Conservation (phyloP, 2,329 filamentous ascomycete species). For the Xylaria sp. region DNA sequence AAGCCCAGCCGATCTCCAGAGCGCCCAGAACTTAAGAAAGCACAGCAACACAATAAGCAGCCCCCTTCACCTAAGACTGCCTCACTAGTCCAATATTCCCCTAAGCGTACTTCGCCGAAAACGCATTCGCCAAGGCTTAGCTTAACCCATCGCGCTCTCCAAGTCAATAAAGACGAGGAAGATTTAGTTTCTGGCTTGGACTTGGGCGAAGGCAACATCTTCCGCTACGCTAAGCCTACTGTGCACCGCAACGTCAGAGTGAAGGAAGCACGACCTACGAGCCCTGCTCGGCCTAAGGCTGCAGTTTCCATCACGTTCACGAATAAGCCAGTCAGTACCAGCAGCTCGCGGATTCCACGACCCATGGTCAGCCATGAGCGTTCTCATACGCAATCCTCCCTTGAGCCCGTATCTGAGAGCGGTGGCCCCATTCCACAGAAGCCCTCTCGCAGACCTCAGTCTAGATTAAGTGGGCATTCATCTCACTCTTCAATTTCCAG, state of each 20-base stretch:
- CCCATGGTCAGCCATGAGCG: constrained; percentile 76
- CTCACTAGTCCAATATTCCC: constrained; percentile 24
- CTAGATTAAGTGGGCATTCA: constrained; percentile 72
- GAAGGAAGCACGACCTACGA: constrained; percentile 75
- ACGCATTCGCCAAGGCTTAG: constrained; percentile 15
- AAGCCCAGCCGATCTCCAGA: constrained; percentile 55
- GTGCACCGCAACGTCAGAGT: constrained; percentile 93
- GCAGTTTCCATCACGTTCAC: constrained; percentile 92
- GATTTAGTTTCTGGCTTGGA: constrained; percentile 91
- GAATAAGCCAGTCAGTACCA: constrained; percentile 70
- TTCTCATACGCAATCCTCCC: constrained; percentile 73
- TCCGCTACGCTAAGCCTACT: constrained; percentile 82
- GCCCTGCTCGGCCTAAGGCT: constrained; percentile 76
- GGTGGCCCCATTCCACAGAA: constrained; percentile 74
- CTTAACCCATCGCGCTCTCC: constrained; percentile 44
- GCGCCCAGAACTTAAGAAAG: constrained; percentile 9
- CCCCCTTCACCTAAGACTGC: constrained; percentile 26
- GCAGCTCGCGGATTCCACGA: constrained; percentile 79
- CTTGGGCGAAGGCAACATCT: constrained; percentile 83
- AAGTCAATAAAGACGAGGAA: constrained; percentile 65
- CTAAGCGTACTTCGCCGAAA: constrained; percentile 27
- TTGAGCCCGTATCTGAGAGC: constrained; percentile 94
- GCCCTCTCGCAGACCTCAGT: constrained; percentile 70
- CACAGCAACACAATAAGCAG: constrained; percentile 20
- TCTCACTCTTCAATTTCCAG: constrained; percentile 75